Base-by-base conservation (phyloP, 805 yeast genomes). In the Candida ascalaphidarum region DNA sequence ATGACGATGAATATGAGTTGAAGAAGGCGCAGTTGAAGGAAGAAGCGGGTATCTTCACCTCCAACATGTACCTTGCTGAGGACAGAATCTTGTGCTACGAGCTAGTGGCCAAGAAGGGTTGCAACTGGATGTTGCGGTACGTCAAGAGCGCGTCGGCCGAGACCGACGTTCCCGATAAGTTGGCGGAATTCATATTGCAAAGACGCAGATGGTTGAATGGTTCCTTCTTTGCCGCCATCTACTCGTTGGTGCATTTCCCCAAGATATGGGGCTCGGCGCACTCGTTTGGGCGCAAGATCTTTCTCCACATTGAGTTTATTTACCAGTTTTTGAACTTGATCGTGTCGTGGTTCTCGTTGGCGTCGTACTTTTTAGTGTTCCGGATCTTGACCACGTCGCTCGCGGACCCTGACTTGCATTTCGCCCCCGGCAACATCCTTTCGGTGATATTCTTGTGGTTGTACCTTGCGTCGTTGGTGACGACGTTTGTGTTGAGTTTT, bases 121-220 rank as follows among this genome's bases (percentile, higher is more conserved):
- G 71, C 39, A 60, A 68, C 30, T 76, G 82, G 82, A 67, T 74
- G 34, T 62, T 76, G 39, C 52, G 79, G 14, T 76, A 76, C 45
- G 74, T 77, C 44, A 74, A 74, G 43, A 65, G 68, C 27, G 76
- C 81, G 11, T 58, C 66, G 40, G 82, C 81, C 2, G 81, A 75
- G 40, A 76, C 82, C 3, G 82, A 76, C 54, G 82, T 76, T 7
- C 82, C 82, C 2, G 77, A 72, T 26, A 61, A 62, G 4, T 55
- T 77, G 30, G 72, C 77, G 4, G 82, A 76, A 46, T 71, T 76
- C 30, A 70, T 76, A 26, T 61, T 73, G 21, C 82, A 76, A 48
- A 64, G 82, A 37, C 64, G 82, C 46, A 63, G 82, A 41, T 76
- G 82, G 82, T 58, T 77, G 33, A 76, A 76, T 45, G 82, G 82